Evolutionary conservation across 768 basidiomycete genomes (phyloP).

Genomic region (Pleurotus platypus): DNA sequence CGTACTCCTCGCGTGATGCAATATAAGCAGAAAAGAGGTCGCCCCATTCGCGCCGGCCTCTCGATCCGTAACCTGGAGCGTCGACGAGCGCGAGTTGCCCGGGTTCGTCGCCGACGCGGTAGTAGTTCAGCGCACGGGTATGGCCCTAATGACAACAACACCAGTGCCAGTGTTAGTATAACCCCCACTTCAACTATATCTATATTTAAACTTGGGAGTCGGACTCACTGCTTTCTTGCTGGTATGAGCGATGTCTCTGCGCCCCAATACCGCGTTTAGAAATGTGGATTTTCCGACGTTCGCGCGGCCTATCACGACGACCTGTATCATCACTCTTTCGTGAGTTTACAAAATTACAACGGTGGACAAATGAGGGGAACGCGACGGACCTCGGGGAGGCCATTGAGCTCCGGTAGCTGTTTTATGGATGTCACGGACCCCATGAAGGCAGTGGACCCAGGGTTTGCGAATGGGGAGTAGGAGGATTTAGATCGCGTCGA

Average conservation of each 20-base stretch:
- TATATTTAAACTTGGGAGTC: neutral
- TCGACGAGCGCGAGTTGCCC: slow-evolving; percentile 70
- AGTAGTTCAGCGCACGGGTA: slow-evolving; percentile 73
- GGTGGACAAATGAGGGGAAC: neutral
- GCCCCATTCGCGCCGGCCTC: slow-evolving; percentile 78
- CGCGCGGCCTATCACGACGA: slow-evolving; percentile 65
- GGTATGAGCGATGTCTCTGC: slow-evolving; percentile 52
- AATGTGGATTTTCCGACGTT: slow-evolving; percentile 78
- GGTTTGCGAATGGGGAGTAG: slow-evolving; percentile 19
- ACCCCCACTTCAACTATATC: neutral
- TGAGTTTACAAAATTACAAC: neutral
- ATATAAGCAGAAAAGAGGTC: slow-evolving; percentile 64
- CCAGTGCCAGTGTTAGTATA: neutral
- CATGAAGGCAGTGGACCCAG: slow-evolving; percentile 32
- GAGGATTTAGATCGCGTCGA: neutral
- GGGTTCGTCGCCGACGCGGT: slow-evolving; percentile 55
- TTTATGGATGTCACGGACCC: slow-evolving; percentile 32
- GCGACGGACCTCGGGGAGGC: slow-evolving; percentile 38
- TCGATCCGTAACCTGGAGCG: slow-evolving; percentile 74
- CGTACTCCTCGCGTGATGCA: slow-evolving; percentile 32
- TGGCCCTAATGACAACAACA: slow-evolving; percentile 44
- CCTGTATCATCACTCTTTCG: slow-evolving; percentile 21
- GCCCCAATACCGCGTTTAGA: slow-evolving; percentile 63
- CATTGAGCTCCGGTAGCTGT: slow-evolving; percentile 36
- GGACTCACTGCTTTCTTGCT: slow-evolving; percentile 66